Evolutionary conservation across 257 asterid genomes (phyloP), one percentile per base, ranked within the genome.

Genomic region (Petunia axillaris): DNA sequence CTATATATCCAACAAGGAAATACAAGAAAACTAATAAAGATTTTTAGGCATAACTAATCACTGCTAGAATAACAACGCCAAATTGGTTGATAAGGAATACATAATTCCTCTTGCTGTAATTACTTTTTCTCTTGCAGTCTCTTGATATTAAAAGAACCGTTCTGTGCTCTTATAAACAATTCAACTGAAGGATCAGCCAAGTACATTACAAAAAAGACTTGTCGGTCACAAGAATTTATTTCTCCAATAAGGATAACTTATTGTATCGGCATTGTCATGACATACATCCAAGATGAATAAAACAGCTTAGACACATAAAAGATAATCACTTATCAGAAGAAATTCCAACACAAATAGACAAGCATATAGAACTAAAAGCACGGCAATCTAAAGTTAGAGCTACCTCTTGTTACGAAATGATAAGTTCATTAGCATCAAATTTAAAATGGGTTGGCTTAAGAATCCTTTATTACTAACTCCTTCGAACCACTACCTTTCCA

Each of bases 1-100:
- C 59, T 67, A 1, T 11, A 59, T 35, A 71, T 25, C 10, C 6
- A 25, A 4, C 44, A 71, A 25, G 25, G 9, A 25, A 71, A 71
- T 10, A 36, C n/a, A 25, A 40, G 76, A 3, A 68, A 68, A 16
- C 58, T 70, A 70, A 4, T 48, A 25, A 16, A 67, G 75, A 71
- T 48, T 71, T 36, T 71, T 5, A 71, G 5, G 35, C 77, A 71
- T 71, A 71, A 71, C 36, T 48, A 71, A 71, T 3, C 77, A 71
- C 60, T 35, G 1, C 11, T 25, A 71, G 5, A 71, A 25, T 70
- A 70, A 35, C 16, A 25, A 71, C 7, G 25, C 59, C 50, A 46
- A 71, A 71, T 71, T 25, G 10, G 43, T 46, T 10, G 25, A 48
- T 4, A 25, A 70, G 59, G 59, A 70, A 71, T 11, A 50, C 13